Conservation (phyloP, 2,329 filamentous ascomycete species). For the Colletotrichum filicis region DNA sequence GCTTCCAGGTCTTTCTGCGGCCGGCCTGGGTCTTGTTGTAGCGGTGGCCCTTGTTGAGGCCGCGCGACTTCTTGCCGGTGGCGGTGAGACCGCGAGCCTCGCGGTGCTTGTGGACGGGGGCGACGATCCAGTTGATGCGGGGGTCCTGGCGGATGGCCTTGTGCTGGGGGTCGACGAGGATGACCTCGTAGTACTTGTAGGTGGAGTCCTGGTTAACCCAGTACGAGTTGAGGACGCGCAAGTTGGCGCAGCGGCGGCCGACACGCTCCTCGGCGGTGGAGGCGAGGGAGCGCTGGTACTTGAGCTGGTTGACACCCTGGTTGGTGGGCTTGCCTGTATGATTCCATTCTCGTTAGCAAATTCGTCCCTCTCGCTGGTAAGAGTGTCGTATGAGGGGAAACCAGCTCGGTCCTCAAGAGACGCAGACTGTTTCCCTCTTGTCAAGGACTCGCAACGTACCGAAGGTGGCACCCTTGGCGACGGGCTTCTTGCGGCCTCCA, state of each 20-base stretch:
- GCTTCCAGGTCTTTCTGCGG: slow-evolving; percentile 99
- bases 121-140: slow-evolving; percentile 99
- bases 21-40: slow-evolving; percentile 99
- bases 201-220: slow-evolving; percentile 99
- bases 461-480: slow-evolving; percentile 97
- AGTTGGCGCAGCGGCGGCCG: slow-evolving; percentile 97
- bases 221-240: slow-evolving; percentile 99
- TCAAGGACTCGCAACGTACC: slow-evolving; percentile 68
- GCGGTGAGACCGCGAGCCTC: slow-evolving; percentile 96
- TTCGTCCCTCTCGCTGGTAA: neutral
- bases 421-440: neutral
- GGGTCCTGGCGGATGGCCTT: slow-evolving; percentile 99
- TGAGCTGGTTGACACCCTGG: slow-evolving; percentile 99
- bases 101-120: slow-evolving; percentile 99
- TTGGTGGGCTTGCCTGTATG: slow-evolving; percentile 97
- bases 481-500: slow-evolving; percentile 98
- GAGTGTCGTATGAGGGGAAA: neutral
- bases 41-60: slow-evolving; percentile 98
- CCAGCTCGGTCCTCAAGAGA: neutral
- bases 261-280: slow-evolving; percentile 99
- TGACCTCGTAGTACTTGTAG: slow-evolving; percentile 99
- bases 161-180: slow-evolving; percentile 99
- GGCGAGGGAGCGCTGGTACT: slow-evolving; percentile 99
- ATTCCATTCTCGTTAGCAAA: slow-evolving; percentile 38
- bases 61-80: slow-evolving; percentile 99